phyloP scores from a whole-genome alignment of 257 asterid species.

The Jacaranda mimosifolia region DNA sequence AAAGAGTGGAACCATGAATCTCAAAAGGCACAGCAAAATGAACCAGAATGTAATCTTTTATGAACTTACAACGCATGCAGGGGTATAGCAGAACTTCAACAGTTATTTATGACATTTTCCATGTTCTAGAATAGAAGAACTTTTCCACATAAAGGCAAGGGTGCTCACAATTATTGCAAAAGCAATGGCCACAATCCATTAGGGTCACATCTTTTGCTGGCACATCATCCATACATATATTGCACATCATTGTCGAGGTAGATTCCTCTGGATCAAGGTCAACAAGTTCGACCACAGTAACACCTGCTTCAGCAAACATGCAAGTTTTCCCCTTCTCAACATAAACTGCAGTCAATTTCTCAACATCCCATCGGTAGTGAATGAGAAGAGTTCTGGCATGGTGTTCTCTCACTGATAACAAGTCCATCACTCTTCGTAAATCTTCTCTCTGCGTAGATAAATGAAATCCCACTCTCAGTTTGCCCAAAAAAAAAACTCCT shows the following conservation, averaged over 20 bases:
- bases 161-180: slow-evolving; percentile 84
- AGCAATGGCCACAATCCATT: slow-evolving; percentile 91
- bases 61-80: neutral
- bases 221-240: slow-evolving; percentile 80
- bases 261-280: slow-evolving; percentile 48
- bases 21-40: slow-evolving; percentile 15
- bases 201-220: slow-evolving; percentile 64
- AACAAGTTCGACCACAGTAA: slow-evolving; percentile 51
- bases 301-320: slow-evolving; percentile 81
- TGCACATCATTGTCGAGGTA: slow-evolving; percentile 58
- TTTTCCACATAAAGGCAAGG: slow-evolving; percentile 23
- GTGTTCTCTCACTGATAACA: slow-evolving; percentile 82
- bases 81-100: slow-evolving; percentile 11
- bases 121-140: slow-evolving; percentile 3
- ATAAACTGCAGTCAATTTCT: slow-evolving; percentile 66
- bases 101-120: slow-evolving; percentile 16
- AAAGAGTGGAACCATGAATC: neutral
- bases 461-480: slow-evolving; percentile 4
- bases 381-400: slow-evolving; percentile 89
- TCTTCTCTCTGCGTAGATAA: slow-evolving; percentile 66
- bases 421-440: slow-evolving; percentile 81
- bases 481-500: neutral
- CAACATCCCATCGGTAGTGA: slow-evolving; percentile 87
- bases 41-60: neutral
- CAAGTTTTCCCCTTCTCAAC: slow-evolving; percentile 78